A percentile compares a stretch with the other conserved stretches of the same genome.
Evolutionary conservation across 805 yeast species (phyloP).

Genomic region (Candida pini): DNA sequence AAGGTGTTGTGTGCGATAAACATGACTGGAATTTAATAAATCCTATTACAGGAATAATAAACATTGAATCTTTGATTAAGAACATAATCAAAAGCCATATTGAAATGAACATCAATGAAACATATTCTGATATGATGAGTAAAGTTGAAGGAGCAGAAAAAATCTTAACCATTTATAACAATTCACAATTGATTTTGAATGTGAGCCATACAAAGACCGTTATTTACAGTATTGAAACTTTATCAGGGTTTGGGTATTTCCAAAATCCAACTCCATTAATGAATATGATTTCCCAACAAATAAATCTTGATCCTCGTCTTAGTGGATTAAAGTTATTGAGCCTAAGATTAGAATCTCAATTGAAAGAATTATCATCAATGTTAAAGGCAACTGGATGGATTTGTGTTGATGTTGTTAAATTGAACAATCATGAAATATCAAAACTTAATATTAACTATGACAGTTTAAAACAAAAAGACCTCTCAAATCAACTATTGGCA

Average conservation of each 20-base stretch:
- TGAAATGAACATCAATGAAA: slow-evolving; percentile 28
- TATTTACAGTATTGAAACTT: slow-evolving; percentile 26
- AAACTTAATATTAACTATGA: slow-evolving; percentile 33
- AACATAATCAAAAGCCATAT: slow-evolving; percentile 37
- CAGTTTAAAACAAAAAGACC: slow-evolving; percentile 18
- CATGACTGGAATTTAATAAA: slow-evolving; percentile 29
- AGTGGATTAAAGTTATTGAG: slow-evolving; percentile 34
- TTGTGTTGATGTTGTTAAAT: slow-evolving; percentile 45
- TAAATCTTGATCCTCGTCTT: slow-evolving; percentile 22
- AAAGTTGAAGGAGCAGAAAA: slow-evolving; percentile 26
- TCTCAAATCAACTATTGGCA: slow-evolving; percentile 18
- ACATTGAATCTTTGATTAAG: slow-evolving; percentile 34
- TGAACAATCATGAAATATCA: slow-evolving; percentile 42
- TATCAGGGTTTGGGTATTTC: slow-evolving; percentile 39
- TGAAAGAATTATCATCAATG: slow-evolving; percentile 47
- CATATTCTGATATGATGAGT: slow-evolving; percentile 26
- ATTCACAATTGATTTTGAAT: slow-evolving; percentile 22
- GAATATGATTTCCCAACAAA: slow-evolving; percentile 27
- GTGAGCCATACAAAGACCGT: slow-evolving; percentile 26
- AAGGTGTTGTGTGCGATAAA: slow-evolving; percentile 32
- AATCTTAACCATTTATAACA: slow-evolving; percentile 22
- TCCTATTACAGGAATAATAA: slow-evolving; percentile 26
- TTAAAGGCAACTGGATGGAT: slow-evolving; percentile 68
- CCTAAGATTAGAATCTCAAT: slow-evolving; percentile 43
- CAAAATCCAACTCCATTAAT: slow-evolving; percentile 39